These are phyloP conservation scores for Blastocystis sp. DNA, from an alignment of 352 stramenopile genomes.

Conservation along the genomic window DNA sequence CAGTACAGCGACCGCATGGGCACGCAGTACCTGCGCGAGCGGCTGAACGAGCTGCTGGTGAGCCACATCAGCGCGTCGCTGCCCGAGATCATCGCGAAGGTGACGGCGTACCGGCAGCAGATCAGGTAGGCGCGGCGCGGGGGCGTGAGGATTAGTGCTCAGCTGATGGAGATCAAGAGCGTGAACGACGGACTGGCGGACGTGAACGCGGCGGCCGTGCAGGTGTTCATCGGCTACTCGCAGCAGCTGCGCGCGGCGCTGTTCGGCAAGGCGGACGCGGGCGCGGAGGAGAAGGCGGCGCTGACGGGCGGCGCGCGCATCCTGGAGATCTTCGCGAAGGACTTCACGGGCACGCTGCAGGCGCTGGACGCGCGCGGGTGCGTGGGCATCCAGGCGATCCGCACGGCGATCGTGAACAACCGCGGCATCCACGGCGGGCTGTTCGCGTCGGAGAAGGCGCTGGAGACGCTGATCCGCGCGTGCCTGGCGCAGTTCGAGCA, in stretches of 20 bases:
- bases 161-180: constrained; percentile 73
- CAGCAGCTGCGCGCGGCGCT: not conserved
- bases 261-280: constrained; percentile 73
- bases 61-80: constrained; percentile 96
- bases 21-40: constrained; percentile 90
- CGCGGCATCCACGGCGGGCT: not conserved
- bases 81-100: constrained; percentile 92
- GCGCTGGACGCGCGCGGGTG: not conserved
- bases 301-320: constrained; percentile 93
- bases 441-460: not conserved
- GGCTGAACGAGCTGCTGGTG: constrained; percentile 98
- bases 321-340: constrained; percentile 87
- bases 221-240: not conserved
- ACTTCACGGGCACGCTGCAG: not conserved
- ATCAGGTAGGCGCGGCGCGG: constrained; percentile 86
- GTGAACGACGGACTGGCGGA: constrained; percentile 80
- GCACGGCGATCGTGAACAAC: not conserved
- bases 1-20: constrained; percentile 82
- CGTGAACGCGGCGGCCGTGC: constrained; percentile 85
- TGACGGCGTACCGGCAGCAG: constrained; percentile 29
- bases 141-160: constrained; percentile 87
- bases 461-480: not conserved
- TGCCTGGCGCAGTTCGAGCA: not conserved
- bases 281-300: constrained; percentile 77
- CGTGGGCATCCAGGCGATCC: not conserved